Evolutionary conservation across 805 yeast species (phyloP).

Genomic region (Metschnikowia drakensbergensis): DNA sequence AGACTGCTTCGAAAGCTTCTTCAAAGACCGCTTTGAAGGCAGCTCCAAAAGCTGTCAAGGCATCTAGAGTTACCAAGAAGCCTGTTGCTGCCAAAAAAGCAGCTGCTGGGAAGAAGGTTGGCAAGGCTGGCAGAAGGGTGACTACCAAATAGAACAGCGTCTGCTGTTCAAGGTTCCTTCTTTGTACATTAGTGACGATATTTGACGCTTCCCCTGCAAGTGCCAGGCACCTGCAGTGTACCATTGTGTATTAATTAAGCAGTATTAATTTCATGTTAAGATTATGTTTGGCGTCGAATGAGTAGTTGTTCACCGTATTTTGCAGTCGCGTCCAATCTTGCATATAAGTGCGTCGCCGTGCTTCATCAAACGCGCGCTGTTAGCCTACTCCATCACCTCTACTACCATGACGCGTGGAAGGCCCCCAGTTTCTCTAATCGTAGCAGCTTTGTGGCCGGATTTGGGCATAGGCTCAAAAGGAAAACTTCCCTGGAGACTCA

Average conservation of each 20-base stretch:
- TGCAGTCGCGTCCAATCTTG: conserved; percentile 5
- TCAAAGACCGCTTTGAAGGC: too few relatives aligned
- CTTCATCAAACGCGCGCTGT: background rate
- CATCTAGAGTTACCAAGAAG: conserved; percentile 1
- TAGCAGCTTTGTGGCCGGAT: conserved; percentile 79
- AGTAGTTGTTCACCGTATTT: conserved; percentile 1
- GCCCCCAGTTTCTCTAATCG: conserved; percentile 49
- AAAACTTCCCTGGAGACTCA: conserved; percentile 80
- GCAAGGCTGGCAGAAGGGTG: conserved; percentile 2
- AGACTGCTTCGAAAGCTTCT: too few relatives aligned
- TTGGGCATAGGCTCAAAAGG: conserved; percentile 85
- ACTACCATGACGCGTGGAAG: conserved; percentile 8
- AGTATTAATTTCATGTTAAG: background rate
- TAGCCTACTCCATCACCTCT: background rate
- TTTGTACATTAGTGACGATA: conserved; percentile 14
- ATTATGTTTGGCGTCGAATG: too few relatives aligned
- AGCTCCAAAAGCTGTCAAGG: background rate
- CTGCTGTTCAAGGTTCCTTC: conserved; percentile 4
- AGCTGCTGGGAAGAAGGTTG: background rate
- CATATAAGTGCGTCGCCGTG: conserved; percentile 3
- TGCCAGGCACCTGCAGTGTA: background rate
- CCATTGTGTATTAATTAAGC: conserved; percentile 1
- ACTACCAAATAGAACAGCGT: conserved; percentile 1
- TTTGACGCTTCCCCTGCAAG: background rate
- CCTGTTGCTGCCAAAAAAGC: background rate